These are phyloP conservation scores for Plasmodium gonderi DNA, from an alignment of 169 alveolate species.

Conservation along the genomic window DNA sequence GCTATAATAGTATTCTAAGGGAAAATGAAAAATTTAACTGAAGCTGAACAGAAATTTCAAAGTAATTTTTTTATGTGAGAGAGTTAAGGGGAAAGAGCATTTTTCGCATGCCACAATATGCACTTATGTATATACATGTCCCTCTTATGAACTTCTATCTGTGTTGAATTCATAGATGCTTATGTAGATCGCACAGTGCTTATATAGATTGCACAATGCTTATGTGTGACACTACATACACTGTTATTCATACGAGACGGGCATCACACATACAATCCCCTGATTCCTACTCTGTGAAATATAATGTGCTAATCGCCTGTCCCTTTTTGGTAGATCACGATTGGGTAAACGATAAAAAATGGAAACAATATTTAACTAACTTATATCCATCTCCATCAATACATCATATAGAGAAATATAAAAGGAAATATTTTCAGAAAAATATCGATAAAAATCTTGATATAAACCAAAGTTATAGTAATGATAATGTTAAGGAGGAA, in stretches of 20 bases:
- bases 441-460: conserved; percentile 54
- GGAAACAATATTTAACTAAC: conserved; percentile 56
- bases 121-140: neutral
- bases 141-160: no score
- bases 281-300: no score
- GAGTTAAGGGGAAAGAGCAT: neutral
- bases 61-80: conserved; percentile 11
- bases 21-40: conserved; percentile 59
- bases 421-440: conserved; percentile 64
- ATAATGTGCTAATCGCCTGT: neutral
- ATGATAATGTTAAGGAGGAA: conserved; percentile 6
- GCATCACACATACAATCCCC: neutral
- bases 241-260: neutral
- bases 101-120: neutral
- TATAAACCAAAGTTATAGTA: conserved; percentile 23
- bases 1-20: neutral
- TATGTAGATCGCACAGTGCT: no score
- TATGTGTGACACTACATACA: no score
- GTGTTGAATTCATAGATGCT: no score
- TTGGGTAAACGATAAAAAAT: conserved; percentile 71
- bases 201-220: no score
- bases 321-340: conserved; percentile 29
- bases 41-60: conserved; percentile 52
- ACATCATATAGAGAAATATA: conserved; percentile 64
- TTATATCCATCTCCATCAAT: conserved; percentile 68